Conservation (phyloP, 2,329 filamentous ascomycete genomes). For the Bipolaris oryzae region DNA sequence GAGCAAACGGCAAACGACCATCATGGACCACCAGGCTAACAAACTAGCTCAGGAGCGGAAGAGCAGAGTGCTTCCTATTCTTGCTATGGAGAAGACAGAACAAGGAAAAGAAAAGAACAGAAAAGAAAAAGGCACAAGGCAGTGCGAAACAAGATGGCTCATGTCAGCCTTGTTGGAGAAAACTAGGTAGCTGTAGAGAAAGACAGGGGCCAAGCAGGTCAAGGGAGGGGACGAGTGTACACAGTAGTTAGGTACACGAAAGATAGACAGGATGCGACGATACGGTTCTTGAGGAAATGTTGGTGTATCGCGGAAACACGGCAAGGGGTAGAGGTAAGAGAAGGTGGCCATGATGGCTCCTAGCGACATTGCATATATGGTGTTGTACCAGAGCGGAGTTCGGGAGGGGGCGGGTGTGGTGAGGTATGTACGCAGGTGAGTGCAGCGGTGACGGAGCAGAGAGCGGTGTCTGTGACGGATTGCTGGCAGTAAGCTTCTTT, state of each 20-base stretch:
- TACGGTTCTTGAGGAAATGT: no score
- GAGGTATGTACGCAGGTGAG: background rate
- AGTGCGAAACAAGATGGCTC: background rate
- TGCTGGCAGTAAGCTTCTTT: no score
- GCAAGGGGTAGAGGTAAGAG: background rate
- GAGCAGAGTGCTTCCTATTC: background rate
- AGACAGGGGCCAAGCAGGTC: no score
- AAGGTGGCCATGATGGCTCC: background rate
- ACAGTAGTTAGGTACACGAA: no score
- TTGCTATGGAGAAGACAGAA: background rate
- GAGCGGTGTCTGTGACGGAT: background rate
- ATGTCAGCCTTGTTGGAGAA: background rate
- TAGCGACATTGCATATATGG: background rate
- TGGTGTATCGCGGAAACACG: background rate
- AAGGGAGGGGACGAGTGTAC: background rate
- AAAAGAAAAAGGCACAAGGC: no score
- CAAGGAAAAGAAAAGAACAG: no score
- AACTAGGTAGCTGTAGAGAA: no score
- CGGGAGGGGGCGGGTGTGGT: no score
- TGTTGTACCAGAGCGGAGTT: no score
- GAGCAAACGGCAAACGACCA: constrained; percentile 12
- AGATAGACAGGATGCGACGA: no score
- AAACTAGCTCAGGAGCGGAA: background rate
- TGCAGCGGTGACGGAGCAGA: background rate
- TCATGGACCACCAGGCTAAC: background rate